Base-by-base conservation (phyloP, 805 yeast species). In the Dipodascopsis tothii region DNA sequence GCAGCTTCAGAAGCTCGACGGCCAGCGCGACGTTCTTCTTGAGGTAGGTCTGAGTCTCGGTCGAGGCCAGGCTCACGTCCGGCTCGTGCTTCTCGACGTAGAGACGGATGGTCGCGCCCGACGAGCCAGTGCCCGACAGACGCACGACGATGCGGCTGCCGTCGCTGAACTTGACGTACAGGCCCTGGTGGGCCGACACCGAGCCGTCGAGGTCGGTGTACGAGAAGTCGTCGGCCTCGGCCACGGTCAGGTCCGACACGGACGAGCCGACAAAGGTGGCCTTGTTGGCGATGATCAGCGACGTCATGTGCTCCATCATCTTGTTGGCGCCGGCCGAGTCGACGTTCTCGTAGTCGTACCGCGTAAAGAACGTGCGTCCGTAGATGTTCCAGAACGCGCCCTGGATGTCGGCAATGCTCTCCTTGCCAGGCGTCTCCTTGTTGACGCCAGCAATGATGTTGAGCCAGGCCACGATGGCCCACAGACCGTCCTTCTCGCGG, bases 381-480 rank as follows among this genome's bases (percentile, higher is more conserved):
- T 90, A 90, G 56, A 79, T 84, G 41, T 69, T 61, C 98, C 97
- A 90, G 71, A 92, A 92, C 46, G 77, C 76, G 35, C 72, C 66
- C 71, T 88, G 96, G 46, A 90, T 90, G 33, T 77, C 73, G 54
- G 77, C 76, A 56, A 90, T 86, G 22, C 92, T 75, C 20, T 83
- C 81, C 38, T 68, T 70, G 40, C 85, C 82, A 59, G 80, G 72
- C 40, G 68, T 60, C 57, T 73, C 70, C 50, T 64, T 55, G 58
- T 78, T 78, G 62, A 82, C 87, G 37, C 81, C 85, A 20, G 96
- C 97, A 59, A 90, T 73, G 43, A 90, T 86, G 60, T 92, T 92
- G 60, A 92, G 75, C 98, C 98, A 90, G 4, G 97, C 97, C 50
- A 86, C 76, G 59, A 90, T 78, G 30, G 97, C 97, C 98, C 98